Evolutionary conservation across 257 asterid species (phyloP).

Genomic region (Nicotiana paniculata): DNA sequence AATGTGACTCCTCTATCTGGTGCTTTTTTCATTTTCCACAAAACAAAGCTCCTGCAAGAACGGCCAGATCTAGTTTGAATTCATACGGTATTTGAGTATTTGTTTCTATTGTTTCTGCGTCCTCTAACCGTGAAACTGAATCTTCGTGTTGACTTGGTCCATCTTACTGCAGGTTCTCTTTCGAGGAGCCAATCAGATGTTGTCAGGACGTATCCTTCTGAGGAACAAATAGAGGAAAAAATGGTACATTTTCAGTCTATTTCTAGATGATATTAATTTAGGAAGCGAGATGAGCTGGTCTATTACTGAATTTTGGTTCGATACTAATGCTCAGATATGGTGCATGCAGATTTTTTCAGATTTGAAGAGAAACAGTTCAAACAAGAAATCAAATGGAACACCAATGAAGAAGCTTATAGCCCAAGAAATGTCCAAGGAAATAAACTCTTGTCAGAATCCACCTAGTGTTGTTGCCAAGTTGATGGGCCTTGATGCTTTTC

Average conservation of each 20-base stretch:
- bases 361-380: conserved; percentile 34
- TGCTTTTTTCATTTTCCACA: neutral
- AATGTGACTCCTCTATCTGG: neutral
- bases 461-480: conserved; percentile 88
- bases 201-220: conserved; percentile 44
- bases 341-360: conserved; percentile 53
- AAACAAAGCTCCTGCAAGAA: neutral
- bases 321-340: conserved; percentile 13
- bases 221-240: conserved; percentile 54
- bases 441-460: conserved; percentile 44
- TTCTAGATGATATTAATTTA: conserved; percentile 9
- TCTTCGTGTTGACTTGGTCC: conserved; percentile 14
- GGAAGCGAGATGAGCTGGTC: neutral
- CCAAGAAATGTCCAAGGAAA: conserved; percentile 89
- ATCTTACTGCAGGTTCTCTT: conserved; percentile 45
- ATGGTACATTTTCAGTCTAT: conserved; percentile 36
- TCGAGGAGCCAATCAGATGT: conserved; percentile 75
- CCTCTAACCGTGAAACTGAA: neutral
- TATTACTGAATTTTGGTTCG: conserved; percentile 11
- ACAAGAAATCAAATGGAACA: conserved; percentile 48
- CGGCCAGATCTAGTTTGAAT: neutral
- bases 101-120: neutral
- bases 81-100: neutral
- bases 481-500: conserved; percentile 97
- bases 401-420: conserved; percentile 94